Evolutionary conservation across 2,329 filamentous ascomycete species (phyloP).

Genomic region (Hortaea sp.): DNA sequence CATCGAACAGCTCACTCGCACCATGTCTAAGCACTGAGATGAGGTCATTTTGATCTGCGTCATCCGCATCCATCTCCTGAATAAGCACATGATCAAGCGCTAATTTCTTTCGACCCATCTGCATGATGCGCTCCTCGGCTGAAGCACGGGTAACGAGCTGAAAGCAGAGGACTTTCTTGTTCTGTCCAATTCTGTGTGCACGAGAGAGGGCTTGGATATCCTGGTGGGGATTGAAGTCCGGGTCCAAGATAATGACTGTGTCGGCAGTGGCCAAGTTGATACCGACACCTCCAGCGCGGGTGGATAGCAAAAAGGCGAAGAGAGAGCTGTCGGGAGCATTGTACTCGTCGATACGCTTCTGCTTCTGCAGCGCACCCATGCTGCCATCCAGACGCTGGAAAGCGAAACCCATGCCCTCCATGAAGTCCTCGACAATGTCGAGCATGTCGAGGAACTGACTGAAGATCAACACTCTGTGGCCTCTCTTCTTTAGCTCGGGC

Average conservation of each 20-base stretch:
- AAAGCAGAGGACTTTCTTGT: conserved; percentile 90
- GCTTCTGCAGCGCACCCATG: conserved; percentile 73
- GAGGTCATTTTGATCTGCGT: conserved; percentile 67
- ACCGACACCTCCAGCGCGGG: conserved; percentile 87
- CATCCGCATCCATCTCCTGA: conserved; percentile 78
- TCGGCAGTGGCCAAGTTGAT: conserved; percentile 97
- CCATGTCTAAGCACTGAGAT: conserved; percentile 83
- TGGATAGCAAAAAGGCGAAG: conserved; percentile 89
- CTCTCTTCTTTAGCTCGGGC: conserved; percentile 72
- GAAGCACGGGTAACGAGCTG: conserved; percentile 84
- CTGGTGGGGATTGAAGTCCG: conserved; percentile 96
- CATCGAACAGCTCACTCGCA: conserved; percentile 74
- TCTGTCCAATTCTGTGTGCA: conserved; percentile 92
- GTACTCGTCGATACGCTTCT: conserved; percentile 87
- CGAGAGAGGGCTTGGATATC: conserved; percentile 92
- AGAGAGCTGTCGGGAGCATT: conserved; percentile 73
- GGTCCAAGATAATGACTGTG: conserved; percentile 94
- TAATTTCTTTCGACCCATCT: conserved; percentile 93
- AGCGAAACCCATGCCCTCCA: conserved; percentile 61
- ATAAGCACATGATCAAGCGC: conserved; percentile 91
- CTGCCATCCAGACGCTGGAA: conserved; percentile 80
- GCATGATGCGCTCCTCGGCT: conserved; percentile 91
- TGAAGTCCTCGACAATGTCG: conserved; percentile 82
- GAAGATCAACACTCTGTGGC: conserved; percentile 88
- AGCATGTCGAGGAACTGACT: conserved; percentile 89